Base-by-base conservation (phyloP, 2,329 filamentous ascomycete genomes). In the Chaetomium globosum region DNA sequence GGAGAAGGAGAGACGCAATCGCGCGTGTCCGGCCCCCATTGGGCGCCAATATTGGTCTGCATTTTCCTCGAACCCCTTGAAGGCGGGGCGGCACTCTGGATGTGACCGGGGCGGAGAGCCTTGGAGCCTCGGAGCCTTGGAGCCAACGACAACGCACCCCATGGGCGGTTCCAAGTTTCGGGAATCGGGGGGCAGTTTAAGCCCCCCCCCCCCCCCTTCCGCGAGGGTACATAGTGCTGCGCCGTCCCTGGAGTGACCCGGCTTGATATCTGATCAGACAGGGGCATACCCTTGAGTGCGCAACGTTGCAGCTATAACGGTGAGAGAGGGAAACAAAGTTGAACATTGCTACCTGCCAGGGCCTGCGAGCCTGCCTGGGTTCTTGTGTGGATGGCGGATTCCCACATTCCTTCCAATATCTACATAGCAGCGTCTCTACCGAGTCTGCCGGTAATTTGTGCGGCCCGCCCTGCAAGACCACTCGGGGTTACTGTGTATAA, bases 11-110 rank as follows among this genome's bases (percentile, higher is more conserved):
- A 33, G 23, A 58, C 33, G 33, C 48, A 21, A 16, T 19, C 51
- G 57, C 33, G 63, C 63, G 43, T 61, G 63, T 60, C 43, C 48
- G 26, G 49, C 33, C 54, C 51, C 53, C 26, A 67, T 69, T 68
- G 65, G 69, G 31, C 49, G 49, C 31, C 59, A 64, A 19, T 49
- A 8, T 54, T 51, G 31, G 21, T 31, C 21, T 52, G 16, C 31
- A 43, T 28, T 56, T 19, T 61, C 63, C 68, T 67, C 59, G 63
- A 64, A 49, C 51, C 28, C 46, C n/a, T 64, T n/a, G 1, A 30
- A 49, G 23, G 39, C 21, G 21, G 43, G 23, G 23, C 6, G 31
- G 39, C 19, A 36, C 36, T 43, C 39, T 43, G 39, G 39, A 43
- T 43, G 63, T 62, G 56, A 62, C 21, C 19, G 43, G 13, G 58